Evolutionary conservation across 106 monocot genomes (phyloP).

Genomic region (Allium sativum): DNA sequence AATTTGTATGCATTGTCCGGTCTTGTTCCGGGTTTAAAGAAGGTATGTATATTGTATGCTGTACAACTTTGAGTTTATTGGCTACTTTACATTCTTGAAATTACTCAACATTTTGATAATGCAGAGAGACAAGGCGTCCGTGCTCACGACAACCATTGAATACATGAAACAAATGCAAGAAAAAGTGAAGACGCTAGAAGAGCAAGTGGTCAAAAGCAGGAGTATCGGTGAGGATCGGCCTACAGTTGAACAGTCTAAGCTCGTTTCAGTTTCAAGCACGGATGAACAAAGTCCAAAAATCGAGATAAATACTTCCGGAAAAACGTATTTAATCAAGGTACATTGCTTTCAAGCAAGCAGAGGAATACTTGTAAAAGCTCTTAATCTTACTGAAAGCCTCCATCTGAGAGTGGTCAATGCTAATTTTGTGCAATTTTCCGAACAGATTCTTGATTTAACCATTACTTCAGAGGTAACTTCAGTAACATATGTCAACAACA

Average conservation of each 20-base stretch:
- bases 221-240: neutral
- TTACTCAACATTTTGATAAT: neutral
- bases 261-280: neutral
- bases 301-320: neutral
- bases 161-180: slow-evolving; percentile 2
- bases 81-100: neutral
- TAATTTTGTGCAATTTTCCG: neutral
- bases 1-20: neutral
- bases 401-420: neutral
- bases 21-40: neutral
- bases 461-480: neutral
- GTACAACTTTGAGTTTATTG: neutral
- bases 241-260: neutral
- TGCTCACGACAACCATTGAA: neutral
- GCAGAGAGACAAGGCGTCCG: slow-evolving; percentile 1
- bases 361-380: neutral
- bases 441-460: neutral
- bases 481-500: neutral
- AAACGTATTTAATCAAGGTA: neutral
- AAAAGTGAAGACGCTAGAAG: slow-evolving; percentile 1
- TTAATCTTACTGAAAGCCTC: neutral
- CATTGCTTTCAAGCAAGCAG: neutral
- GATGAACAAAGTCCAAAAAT: neutral
- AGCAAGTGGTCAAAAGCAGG: neutral
- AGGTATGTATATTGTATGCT: neutral